Percentiles rank a stretch among this genome's conserved stretches.
These are phyloP conservation scores for Barnettozyma wickerhamii DNA, from an alignment of 805 yeast species.

Conservation along the genomic window DNA sequence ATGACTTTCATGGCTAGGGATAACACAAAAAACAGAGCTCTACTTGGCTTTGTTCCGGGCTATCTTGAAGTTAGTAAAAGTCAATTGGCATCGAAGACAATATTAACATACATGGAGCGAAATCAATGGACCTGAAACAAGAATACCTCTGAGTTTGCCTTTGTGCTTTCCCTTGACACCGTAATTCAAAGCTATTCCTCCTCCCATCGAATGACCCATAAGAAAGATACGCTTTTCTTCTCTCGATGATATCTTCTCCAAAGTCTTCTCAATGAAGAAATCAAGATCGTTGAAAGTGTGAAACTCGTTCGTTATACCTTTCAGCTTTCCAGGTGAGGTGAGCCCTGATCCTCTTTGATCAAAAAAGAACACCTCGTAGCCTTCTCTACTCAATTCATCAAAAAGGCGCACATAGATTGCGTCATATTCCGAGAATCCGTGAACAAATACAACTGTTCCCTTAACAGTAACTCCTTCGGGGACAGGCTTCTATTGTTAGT, in stretches of 20 bases:
- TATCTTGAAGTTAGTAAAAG: background rate
- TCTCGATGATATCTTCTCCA: constrained; percentile 29
- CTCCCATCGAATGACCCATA: constrained; percentile 81
- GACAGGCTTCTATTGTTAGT: no score
- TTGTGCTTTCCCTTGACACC: constrained; percentile 49
- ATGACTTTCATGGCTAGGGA: constrained; percentile 36
- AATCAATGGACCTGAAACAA: constrained; percentile 58
- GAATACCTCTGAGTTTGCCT: constrained; percentile 41
- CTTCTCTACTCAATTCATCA: constrained; percentile 47
- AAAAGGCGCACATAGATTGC: constrained; percentile 44
- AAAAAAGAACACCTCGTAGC: constrained; percentile 64
- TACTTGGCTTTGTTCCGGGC: constrained; percentile 54
- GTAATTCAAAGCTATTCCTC: constrained; percentile 64
- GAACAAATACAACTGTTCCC: constrained; percentile 59
- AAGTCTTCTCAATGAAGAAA: constrained; percentile 44
- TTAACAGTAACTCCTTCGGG: constrained; percentile 32
- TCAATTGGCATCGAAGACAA: no score
- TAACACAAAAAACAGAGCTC: constrained; percentile 36
- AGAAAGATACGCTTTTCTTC: constrained; percentile 40
- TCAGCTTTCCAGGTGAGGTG: constrained; percentile 48
- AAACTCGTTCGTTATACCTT: constrained; percentile 54
- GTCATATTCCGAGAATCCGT: constrained; percentile 67
- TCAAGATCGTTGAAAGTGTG: constrained; percentile 58
- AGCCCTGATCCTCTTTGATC: constrained; percentile 77
- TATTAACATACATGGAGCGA: constrained; percentile 38